Conservation (phyloP, 2,329 filamentous ascomycete species). For the Zymoseptoria pseudotritici region DNA sequence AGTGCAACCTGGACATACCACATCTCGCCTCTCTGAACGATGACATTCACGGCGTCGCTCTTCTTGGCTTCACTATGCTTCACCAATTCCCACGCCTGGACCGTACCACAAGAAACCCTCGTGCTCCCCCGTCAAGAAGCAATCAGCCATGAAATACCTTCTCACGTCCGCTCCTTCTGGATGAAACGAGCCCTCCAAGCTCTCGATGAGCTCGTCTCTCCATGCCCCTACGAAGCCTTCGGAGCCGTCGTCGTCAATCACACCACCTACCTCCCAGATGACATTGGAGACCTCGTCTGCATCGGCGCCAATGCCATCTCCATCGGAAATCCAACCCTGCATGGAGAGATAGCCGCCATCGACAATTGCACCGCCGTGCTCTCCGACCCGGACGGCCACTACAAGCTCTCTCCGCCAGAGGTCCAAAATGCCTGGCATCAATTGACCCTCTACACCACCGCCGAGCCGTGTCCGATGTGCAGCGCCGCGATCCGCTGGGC, state of each 20-base stretch:
- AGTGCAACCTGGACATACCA: too few relatives aligned
- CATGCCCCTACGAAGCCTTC: neutral
- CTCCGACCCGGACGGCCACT: conserved; percentile 38
- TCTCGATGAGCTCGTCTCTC: neutral
- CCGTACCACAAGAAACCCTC: neutral
- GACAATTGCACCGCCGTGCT: conserved; percentile 45
- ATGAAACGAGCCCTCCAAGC: neutral
- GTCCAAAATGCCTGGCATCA: conserved; percentile 38
- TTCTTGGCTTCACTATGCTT: neutral
- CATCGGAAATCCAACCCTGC: conserved; percentile 47
- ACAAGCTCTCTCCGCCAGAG: conserved; percentile 35
- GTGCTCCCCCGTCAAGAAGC: neutral
- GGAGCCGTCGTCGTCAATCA: neutral
- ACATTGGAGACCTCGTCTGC: neutral
- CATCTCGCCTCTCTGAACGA: neutral
- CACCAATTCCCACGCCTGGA: neutral
- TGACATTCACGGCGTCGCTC: neutral
- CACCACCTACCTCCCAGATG: neutral
- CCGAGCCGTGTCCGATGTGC: conserved; percentile 51
- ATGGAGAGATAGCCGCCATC: conserved; percentile 51
- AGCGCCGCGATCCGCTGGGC: conserved; percentile 49
- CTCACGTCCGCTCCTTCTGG: neutral
- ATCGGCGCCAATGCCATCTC: conserved; percentile 43
- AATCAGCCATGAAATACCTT: neutral
- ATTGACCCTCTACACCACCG: conserved; percentile 49